Evolutionary conservation across 1,284 basidiomycete genomes (phyloP).

Genomic region (Trichosporon asahii): DNA sequence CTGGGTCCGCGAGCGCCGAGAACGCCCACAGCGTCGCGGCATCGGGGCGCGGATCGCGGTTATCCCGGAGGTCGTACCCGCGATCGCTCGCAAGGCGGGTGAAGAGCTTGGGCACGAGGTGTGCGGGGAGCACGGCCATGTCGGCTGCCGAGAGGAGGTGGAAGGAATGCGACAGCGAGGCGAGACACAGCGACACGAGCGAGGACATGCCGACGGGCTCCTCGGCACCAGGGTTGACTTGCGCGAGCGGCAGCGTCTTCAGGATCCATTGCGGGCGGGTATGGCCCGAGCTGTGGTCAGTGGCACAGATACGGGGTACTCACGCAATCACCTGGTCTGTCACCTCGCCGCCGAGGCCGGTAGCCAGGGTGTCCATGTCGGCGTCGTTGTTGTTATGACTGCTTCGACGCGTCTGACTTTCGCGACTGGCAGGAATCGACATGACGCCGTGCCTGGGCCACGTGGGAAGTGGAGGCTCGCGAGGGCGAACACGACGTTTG

Average conservation of each 20-base stretch:
- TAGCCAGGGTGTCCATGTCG: slow-evolving; percentile 56
- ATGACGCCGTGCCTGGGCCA: not conserved
- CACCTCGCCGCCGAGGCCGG: slow-evolving; percentile 22
- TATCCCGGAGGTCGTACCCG: not conserved
- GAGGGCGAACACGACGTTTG: not conserved
- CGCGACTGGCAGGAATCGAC: not conserved
- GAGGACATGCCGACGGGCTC: slow-evolving; percentile 20
- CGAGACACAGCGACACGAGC: slow-evolving; percentile 33
- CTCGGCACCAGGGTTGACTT: slow-evolving; percentile 19
- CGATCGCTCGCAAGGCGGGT: slow-evolving; percentile 23
- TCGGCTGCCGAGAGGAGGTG: slow-evolving; percentile 27
- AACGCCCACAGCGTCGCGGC: slow-evolving; percentile 42
- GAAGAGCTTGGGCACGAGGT: slow-evolving; percentile 28
- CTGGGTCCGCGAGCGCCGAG: slow-evolving; percentile 30
- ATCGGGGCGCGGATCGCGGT: slow-evolving; percentile 29
- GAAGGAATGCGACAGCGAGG: slow-evolving; percentile 33
- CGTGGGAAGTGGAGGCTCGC: not conserved
- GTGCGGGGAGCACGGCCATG: slow-evolving; percentile 25
- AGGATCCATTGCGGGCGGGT: slow-evolving; percentile 37
- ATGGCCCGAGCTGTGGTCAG: slow-evolving; percentile 21
- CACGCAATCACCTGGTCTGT: slow-evolving; percentile 20
- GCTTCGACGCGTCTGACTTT: not conserved
- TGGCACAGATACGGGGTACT: not conserved
- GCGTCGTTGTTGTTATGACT: not conserved
- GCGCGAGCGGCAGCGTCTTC: slow-evolving; percentile 34